These are phyloP conservation scores for Nitzschia putrida DNA, from an alignment of 108 stramenopile genomes.

Conservation along the genomic window DNA sequence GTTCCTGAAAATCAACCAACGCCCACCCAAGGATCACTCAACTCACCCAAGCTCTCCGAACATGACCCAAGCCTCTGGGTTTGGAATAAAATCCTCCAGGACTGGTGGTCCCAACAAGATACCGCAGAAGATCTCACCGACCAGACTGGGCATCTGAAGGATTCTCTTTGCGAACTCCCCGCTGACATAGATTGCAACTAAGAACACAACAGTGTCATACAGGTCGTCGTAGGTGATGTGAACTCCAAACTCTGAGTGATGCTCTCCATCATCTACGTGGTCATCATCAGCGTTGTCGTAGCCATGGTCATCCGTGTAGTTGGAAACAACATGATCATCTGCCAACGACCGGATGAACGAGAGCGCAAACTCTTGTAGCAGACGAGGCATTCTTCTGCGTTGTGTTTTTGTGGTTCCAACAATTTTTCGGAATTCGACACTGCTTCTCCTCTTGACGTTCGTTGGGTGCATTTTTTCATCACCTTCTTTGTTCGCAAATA, in stretches of 20 bases:
- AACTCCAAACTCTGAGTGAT: conserved; percentile 44
- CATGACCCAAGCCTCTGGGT: conserved; percentile 69
- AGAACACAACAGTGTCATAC: conserved; percentile 65
- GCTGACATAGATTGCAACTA: conserved; percentile 57
- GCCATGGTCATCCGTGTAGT: neutral
- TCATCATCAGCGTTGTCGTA: conserved; percentile 7
- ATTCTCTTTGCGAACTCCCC: conserved; percentile 52
- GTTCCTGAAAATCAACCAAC: neutral
- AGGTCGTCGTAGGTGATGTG: conserved; percentile 74
- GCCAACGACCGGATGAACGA: neutral
- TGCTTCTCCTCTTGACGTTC: no score
- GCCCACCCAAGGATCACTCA: neutral
- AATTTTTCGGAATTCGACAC: no score
- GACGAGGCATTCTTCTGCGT: neutral
- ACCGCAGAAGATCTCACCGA: conserved; percentile 78
- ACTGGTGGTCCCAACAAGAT: conserved; percentile 70
- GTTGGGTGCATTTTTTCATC: no score
- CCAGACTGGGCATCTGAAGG: conserved; percentile 72
- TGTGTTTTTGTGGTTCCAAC: no score
- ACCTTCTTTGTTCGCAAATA: no score
- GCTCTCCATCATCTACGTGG: conserved; percentile 8
- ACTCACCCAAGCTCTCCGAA: conserved; percentile 75
- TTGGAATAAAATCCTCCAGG: conserved; percentile 61
- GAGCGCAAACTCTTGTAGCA: neutral
- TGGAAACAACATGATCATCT: neutral